Percentiles rank a stretch among this genome's conserved stretches.
phyloP scores from a whole-genome alignment of 2,329 filamentous ascomycete species.

The Penicillium sp. region DNA sequence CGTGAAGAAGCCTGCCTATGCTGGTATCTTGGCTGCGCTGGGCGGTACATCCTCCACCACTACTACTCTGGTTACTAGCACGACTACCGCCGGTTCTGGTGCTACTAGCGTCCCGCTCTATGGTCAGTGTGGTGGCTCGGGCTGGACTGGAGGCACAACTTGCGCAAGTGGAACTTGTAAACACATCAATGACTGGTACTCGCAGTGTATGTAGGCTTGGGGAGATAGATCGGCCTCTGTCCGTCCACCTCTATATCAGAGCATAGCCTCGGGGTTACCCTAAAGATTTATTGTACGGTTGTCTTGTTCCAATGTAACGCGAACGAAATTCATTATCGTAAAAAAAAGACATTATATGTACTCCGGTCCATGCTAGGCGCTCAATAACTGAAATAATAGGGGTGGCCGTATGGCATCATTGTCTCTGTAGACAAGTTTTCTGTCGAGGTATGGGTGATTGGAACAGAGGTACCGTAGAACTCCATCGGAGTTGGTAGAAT shows the following conservation, averaged over 20 bases:
- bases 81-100: constrained; percentile 13
- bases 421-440: constrained; percentile 12
- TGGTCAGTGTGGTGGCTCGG: constrained; percentile 29
- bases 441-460: constrained; percentile 5
- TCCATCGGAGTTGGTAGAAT: constrained; percentile 12
- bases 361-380: not conserved
- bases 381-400: constrained; percentile 31
- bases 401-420: constrained; percentile 20
- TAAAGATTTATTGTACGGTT: not conserved
- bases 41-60: constrained; percentile 17
- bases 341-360: not conserved
- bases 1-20: constrained; percentile 49
- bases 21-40: constrained; percentile 30
- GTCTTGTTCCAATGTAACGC: not conserved
- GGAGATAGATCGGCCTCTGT: not conserved
- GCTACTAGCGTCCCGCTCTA: constrained; percentile 20
- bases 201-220: constrained; percentile 26
- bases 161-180: constrained; percentile 30
- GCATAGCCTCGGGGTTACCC: not conserved
- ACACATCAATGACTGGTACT: constrained; percentile 29
- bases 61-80: constrained; percentile 12
- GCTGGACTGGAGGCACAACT: constrained; percentile 27
- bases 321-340: constrained; percentile 16
- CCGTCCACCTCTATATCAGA: not conserved
- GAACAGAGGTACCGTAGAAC: constrained; percentile 4